A percentile compares a stretch with the other conserved stretches of the same genome.
These are phyloP conservation scores for Ascochyta fabae DNA, from an alignment of 2,329 filamentous ascomycete species.

Conservation along the genomic window DNA sequence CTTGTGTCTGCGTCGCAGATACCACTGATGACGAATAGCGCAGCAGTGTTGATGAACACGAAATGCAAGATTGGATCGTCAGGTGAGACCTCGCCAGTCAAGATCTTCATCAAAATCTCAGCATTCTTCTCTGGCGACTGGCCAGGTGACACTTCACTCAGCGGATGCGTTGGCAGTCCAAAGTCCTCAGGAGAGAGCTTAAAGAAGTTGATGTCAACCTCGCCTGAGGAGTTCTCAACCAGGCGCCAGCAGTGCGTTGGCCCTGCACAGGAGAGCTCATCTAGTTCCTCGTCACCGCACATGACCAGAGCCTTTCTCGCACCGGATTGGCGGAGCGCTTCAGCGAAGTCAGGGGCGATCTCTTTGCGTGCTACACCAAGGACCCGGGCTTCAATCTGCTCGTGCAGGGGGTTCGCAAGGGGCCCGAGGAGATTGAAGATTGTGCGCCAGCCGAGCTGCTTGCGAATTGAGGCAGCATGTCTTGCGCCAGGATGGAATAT, in stretches of 20 bases:
- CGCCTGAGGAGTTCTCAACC: constrained; percentile 54
- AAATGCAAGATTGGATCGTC: constrained; percentile 91
- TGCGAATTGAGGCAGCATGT: constrained; percentile 83
- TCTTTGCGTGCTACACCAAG: constrained; percentile 91
- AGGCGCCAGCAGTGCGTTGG: constrained; percentile 89
- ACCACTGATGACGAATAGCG: constrained; percentile 83
- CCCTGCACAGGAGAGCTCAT: constrained; percentile 93
- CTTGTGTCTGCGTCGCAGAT: constrained; percentile 84
- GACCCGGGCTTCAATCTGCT: constrained; percentile 80
- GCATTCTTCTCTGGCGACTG: constrained; percentile 90
- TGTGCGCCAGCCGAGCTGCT: constrained; percentile 89
- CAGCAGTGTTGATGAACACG: constrained; percentile 91
- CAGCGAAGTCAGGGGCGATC: constrained; percentile 86
- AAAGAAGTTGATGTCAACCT: constrained; percentile 76
- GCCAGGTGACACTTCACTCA: constrained; percentile 80
- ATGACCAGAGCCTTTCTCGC: constrained; percentile 86
- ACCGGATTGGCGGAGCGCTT: constrained; percentile 78
- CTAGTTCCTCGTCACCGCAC: constrained; percentile 92
- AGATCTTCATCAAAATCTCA: constrained; percentile 76
- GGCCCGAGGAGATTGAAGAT: constrained; percentile 98
- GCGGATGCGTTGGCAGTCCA: constrained; percentile 75
- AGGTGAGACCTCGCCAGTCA: constrained; percentile 73
- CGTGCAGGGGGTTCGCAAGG: constrained; percentile 85
- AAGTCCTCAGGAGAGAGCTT: constrained; percentile 83
- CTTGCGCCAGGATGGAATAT: constrained; percentile 96